phyloP scores from a whole-genome alignment of 768 basidiomycete genomes.

The Sarcomyxa edulis region DNA sequence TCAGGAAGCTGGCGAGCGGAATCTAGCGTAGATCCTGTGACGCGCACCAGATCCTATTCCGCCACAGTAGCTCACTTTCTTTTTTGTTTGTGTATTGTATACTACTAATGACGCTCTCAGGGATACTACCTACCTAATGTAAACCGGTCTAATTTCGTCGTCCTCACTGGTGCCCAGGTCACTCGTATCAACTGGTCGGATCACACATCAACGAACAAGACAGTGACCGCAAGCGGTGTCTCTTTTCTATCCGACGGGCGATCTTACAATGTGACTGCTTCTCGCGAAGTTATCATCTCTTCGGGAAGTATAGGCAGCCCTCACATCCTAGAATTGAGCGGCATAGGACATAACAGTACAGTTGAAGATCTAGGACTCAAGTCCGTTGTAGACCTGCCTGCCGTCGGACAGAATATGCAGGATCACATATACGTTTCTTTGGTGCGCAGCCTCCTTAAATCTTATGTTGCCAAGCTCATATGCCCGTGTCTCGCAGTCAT shows the following conservation, averaged over 20 bases:
- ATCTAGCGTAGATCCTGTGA: no score
- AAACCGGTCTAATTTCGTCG: not conserved
- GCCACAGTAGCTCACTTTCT: no score
- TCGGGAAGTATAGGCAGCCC: constrained; percentile 20
- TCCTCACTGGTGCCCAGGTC: not conserved
- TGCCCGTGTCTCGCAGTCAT: no score
- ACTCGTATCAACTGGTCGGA: constrained; percentile 1
- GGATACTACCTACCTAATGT: constrained; percentile 5
- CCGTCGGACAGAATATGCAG: constrained; percentile 25
- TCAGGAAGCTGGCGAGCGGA: no score
- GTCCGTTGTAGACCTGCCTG: constrained; percentile 20
- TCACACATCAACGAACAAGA: constrained; percentile 1
- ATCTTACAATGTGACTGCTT: no score
- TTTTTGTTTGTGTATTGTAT: no score
- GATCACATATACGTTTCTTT: no score
- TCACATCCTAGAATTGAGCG: constrained; percentile 19
- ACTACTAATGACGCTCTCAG: no score
- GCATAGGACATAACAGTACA: constrained; percentile 14
- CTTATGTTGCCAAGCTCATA: no score
- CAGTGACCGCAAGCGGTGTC: constrained; percentile 11
- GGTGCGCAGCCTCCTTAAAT: no score
- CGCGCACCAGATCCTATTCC: no score
- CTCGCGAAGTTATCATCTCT: constrained; percentile 4
- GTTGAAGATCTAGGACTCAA: constrained; percentile 13
- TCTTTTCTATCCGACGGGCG: no score